Evolutionary conservation across 2,329 filamentous ascomycete species (phyloP).

Genomic region (Talaromyces pinophilus): DNA sequence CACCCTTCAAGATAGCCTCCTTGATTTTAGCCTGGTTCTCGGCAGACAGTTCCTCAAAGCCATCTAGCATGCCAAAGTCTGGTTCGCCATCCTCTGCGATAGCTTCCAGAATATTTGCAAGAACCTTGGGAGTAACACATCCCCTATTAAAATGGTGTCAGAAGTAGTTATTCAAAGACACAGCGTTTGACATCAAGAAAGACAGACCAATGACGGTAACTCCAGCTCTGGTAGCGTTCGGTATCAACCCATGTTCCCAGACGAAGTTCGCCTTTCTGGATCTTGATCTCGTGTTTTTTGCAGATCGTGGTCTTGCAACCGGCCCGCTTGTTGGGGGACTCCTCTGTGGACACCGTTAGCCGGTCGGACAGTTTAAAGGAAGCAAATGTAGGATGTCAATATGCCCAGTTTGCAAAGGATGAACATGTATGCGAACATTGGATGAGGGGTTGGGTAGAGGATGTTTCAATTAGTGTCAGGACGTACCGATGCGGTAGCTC

Average conservation of each 20-base stretch:
- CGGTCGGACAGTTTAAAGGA: neutral
- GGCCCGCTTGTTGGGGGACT: slow-evolving; percentile 70
- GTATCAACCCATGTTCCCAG: slow-evolving; percentile 72
- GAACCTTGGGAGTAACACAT: slow-evolving; percentile 76
- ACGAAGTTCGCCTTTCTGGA: slow-evolving; percentile 75
- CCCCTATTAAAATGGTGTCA: slow-evolving; percentile 63
- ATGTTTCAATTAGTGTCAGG: neutral
- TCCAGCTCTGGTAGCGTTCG: slow-evolving; percentile 62
- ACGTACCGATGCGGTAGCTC: slow-evolving; percentile 33
- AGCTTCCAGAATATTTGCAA: slow-evolving; percentile 63
- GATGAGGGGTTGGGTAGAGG: neutral
- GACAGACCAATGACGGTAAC: slow-evolving; percentile 83
- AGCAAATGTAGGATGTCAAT: neutral
- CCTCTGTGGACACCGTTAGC: slow-evolving; percentile 55
- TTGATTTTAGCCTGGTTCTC: slow-evolving; percentile 73
- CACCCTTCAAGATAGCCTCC: slow-evolving; percentile 70
- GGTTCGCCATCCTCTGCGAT: slow-evolving; percentile 44
- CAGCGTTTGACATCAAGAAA: neutral
- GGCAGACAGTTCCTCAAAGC: slow-evolving; percentile 72
- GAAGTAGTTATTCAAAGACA: neutral
- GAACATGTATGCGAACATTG: neutral
- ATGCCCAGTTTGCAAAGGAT: neutral
- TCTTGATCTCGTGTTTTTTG: slow-evolving; percentile 69
- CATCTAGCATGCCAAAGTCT: slow-evolving; percentile 71
- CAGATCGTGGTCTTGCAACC: slow-evolving; percentile 73